These are phyloP conservation scores for Pichia sporocuriosa DNA, from an alignment of 805 yeast species.

Conservation along the genomic window DNA sequence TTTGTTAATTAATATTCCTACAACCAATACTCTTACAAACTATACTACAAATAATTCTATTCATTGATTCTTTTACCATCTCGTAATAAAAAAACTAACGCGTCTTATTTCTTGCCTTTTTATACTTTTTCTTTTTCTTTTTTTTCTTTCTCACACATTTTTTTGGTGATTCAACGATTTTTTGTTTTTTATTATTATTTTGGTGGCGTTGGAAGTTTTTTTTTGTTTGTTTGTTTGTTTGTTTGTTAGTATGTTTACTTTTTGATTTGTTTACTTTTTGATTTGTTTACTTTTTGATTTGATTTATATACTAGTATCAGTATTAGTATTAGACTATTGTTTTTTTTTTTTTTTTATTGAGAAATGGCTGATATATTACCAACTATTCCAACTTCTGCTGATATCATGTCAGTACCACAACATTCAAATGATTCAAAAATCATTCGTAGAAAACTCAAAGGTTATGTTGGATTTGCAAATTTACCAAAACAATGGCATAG, in stretches of 20 bases:
- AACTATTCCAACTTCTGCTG: background rate
- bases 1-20: background rate
- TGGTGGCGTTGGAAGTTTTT: too few species aligned
- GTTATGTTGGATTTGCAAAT: constrained; percentile 95
- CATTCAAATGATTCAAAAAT: constrained; percentile 36
- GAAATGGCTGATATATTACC: too few species aligned
- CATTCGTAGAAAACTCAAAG: constrained; percentile 76
- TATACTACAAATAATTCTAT: too few species aligned
- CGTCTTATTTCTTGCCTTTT: too few species aligned
- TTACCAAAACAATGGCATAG: constrained; percentile 99
- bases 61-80: too few species aligned
- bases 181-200: too few species aligned
- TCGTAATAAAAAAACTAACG: too few species aligned
- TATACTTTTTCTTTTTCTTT: background rate
- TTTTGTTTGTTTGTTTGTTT: background rate
- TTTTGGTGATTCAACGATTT: background rate
- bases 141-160: background rate
- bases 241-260: background rate
- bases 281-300: too few species aligned
- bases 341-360: too few species aligned
- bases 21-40: background rate
- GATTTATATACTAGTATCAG: too few species aligned
- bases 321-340: too few species aligned
- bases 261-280: background rate
- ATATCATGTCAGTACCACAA: background rate